Base-by-base conservation (phyloP, 2,329 filamentous ascomycete genomes). In the Talaromyces sp. region DNA sequence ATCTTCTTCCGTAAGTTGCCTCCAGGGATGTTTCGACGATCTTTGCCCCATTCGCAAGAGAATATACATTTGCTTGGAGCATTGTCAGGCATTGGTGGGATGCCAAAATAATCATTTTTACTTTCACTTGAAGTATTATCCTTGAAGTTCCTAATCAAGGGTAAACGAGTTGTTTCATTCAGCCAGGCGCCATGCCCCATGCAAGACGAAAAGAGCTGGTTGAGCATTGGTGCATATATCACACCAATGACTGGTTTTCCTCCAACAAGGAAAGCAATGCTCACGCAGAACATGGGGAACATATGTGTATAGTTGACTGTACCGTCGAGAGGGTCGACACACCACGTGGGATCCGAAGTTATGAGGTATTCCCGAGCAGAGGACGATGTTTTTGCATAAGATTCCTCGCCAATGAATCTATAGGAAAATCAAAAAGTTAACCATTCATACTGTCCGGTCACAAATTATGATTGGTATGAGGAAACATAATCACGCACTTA, bases 291-390 rank as follows among this genome's bases (percentile, higher is more conserved):
- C 85, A 90, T 89, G 59, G 87, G 87, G 67, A 89, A 90, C 5
- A 89, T 80, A 70, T 91, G 89, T 31, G 88, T 89, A 74, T 88
- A 91, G 77, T 91, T 91, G 60, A 91, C 87, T 2, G 89, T 91
- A 88, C 57, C 88, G 67, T 91, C 88, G 28, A 91, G 79, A 9
- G 89, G 88, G 71, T 92, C 89, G 40, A 91, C 81, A 66, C 86
- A 84, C 89, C 88, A 91, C 33, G 88, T 90, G 43, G 88, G 88
- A 0, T 74, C 65, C 39, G 74, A 73, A 28, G 41, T 48, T 45
- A 48, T 56, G 5, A 91, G 80, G 67, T 91, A 91, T 46, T 84
- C 78, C 65, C 85, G 83, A 0, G 51, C 43, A 19, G 50, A 50
- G 21, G 86, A 85, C 25, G 81, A 69, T 37, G 86, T 84, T 65